These are phyloP conservation scores for Plasmodium malariae DNA, from an alignment of 169 alveolate species.

Conservation along the genomic window DNA sequence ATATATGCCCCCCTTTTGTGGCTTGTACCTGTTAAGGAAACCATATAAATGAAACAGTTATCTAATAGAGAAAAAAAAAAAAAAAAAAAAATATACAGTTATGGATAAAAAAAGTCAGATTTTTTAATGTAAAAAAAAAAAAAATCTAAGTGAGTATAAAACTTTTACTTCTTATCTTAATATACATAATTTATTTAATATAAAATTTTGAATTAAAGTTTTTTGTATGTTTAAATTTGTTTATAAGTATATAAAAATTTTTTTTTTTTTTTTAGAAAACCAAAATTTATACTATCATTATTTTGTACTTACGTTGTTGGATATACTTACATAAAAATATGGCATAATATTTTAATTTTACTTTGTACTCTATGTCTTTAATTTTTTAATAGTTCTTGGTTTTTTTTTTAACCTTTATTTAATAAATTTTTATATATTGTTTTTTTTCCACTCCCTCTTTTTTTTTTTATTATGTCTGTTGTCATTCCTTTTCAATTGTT, in stretches of 20 bases:
- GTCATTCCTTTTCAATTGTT: conserved; percentile 1
- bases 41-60: conserved; percentile 8
- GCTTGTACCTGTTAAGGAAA: conserved; percentile 71
- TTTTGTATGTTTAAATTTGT: neutral
- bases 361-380: neutral
- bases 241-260: neutral
- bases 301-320: too few relatives aligned
- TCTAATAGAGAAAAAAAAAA: too few relatives aligned
- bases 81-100: too few relatives aligned
- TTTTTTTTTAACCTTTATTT: neutral
- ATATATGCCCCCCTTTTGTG: conserved; percentile 67
- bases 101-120: too few relatives aligned
- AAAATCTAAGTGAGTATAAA: too few relatives aligned
- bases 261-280: too few relatives aligned
- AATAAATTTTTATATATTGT: too few relatives aligned
- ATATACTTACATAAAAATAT: neutral
- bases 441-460: neutral
- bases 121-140: too few relatives aligned
- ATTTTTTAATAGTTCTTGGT: neutral
- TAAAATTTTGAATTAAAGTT: neutral
- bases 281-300: too few relatives aligned
- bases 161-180: too few relatives aligned
- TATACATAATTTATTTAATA: neutral
- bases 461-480: neutral
- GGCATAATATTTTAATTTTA: neutral